A percentile compares a stretch with the other conserved stretches of the same genome.
phyloP scores from a whole-genome alignment of 495 filamentous ascomycete genomes.

The Neurospora sp. region DNA sequence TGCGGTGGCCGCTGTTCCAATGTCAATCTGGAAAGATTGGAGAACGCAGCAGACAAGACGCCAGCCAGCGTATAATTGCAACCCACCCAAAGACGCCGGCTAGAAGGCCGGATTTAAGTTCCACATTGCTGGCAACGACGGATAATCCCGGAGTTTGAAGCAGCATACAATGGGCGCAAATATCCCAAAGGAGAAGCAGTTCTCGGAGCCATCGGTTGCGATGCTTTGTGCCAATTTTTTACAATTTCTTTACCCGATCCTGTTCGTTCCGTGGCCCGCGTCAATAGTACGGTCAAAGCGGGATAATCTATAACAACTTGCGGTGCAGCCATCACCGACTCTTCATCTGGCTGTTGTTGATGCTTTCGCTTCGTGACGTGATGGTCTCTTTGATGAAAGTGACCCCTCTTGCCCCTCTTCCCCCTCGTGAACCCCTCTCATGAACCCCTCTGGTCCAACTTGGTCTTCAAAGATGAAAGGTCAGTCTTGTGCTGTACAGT shows the following conservation, averaged over 20 bases:
- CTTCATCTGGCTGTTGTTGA: background rate
- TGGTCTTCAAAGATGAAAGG: background rate
- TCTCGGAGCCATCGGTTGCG: background rate
- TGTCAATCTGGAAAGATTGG: background rate
- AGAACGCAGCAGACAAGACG: background rate
- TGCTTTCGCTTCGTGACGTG: background rate
- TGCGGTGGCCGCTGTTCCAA: background rate
- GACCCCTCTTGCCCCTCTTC: background rate
- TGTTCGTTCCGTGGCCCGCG: background rate
- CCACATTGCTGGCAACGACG: background rate
- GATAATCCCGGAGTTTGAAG: background rate
- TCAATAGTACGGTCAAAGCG: background rate
- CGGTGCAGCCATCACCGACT: background rate
- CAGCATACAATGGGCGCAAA: background rate
- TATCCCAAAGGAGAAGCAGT: background rate
- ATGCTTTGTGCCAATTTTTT: background rate
- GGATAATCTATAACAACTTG: background rate
- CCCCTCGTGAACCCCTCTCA: background rate
- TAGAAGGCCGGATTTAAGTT: background rate
- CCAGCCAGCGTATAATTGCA: background rate
- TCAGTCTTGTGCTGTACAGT: background rate
- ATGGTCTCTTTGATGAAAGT: background rate
- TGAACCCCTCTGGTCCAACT: background rate
- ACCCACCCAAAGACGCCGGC: background rate
- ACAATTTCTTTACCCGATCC: background rate